These are phyloP conservation scores for Debaryomyces fabryi DNA, from an alignment of 1,139 yeast species.

Conservation along the genomic window DNA sequence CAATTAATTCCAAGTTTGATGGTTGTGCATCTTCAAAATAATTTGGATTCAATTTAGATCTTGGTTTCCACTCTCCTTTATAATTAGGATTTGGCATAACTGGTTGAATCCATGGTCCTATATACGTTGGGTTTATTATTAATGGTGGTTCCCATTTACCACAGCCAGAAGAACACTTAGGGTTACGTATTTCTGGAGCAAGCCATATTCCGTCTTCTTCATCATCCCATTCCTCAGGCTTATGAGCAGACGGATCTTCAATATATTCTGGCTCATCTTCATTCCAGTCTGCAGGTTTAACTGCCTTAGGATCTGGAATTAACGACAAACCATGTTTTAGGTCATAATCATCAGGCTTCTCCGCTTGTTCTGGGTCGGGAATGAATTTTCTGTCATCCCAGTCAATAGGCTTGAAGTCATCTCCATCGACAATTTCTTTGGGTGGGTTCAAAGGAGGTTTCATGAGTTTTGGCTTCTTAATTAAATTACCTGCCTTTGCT, in stretches of 20 bases:
- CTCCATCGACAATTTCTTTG: constrained; percentile 58
- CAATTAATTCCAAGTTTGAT: constrained; percentile 65
- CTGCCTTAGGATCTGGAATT: constrained; percentile 67
- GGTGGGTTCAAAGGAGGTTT: constrained; percentile 70
- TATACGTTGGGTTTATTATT: constrained; percentile 67
- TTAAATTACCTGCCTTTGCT: constrained; percentile 67
- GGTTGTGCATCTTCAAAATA: constrained; percentile 64
- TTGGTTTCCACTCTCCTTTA: constrained; percentile 80
- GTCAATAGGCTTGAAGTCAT: constrained; percentile 67
- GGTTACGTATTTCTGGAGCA: constrained; percentile 70
- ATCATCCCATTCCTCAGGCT: constrained; percentile 83
- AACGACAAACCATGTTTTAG: constrained; percentile 55
- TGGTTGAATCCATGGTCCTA: constrained; percentile 80
- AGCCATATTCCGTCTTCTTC: constrained; percentile 86
- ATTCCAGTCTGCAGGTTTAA: constrained; percentile 79
- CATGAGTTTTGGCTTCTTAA: constrained; percentile 52
- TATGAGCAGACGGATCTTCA: constrained; percentile 62
- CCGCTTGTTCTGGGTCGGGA: constrained; percentile 62
- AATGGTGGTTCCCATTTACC: constrained; percentile 65
- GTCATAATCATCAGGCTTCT: constrained; percentile 84
- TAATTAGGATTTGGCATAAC: constrained; percentile 70
- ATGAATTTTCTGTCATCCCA: constrained; percentile 75
- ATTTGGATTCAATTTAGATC: constrained; percentile 65
- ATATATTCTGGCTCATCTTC: constrained; percentile 61
- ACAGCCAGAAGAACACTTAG: constrained; percentile 78